Evolutionary conservation across 371 early-diverging fungal genomes (phyloP), one percentile per base, ranked within the genome.

Genomic region (Mortierella sp.): DNA sequence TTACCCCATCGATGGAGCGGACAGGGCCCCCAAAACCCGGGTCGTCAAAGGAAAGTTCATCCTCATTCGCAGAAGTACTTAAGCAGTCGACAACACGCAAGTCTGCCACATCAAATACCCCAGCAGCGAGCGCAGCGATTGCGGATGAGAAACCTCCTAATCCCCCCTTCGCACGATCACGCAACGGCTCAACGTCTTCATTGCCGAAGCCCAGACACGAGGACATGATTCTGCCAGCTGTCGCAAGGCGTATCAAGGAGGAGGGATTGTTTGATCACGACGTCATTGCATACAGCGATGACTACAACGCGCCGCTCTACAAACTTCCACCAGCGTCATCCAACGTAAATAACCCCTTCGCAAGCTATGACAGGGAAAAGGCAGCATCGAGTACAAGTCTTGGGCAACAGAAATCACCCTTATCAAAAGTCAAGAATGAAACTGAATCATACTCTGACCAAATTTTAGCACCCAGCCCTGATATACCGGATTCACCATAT

Each of bases 171-270:
- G 41, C 73, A 13, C 62, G 74, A 16, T 53, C 70, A 15, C 61
- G 74, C 58, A 58, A 73, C 38, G 65, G 50, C 19, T 74, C 79
- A 3, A 53, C 70, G 8, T 59, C 70, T 9, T 74, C 74, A 7
- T 7, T 77, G 7, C 62, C 70, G 28, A 64, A 60, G 33, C 79
- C 79, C 1, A 64, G 69, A 19, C 74, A 79, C 22, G 79, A 79
- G 2, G 79, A 79, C 36, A 79, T 79, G 79, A 79, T 79, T 43
- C 50, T 79, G 0, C 79, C 79, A 11, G 74, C 74, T 13, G 74
- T 79, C 5, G 79, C 79, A 15, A 52, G 67, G 53, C 70, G 74
- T 3, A 73, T 79, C 71, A 74, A 74, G 71, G 79, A 79, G 55
- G 67, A 76, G n/a, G 70, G 73, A 38, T 36, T 79, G 16, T 43